Evolutionary conservation across 2,329 filamentous ascomycete species (phyloP).

Genomic region (Nothopassalora personata): DNA sequence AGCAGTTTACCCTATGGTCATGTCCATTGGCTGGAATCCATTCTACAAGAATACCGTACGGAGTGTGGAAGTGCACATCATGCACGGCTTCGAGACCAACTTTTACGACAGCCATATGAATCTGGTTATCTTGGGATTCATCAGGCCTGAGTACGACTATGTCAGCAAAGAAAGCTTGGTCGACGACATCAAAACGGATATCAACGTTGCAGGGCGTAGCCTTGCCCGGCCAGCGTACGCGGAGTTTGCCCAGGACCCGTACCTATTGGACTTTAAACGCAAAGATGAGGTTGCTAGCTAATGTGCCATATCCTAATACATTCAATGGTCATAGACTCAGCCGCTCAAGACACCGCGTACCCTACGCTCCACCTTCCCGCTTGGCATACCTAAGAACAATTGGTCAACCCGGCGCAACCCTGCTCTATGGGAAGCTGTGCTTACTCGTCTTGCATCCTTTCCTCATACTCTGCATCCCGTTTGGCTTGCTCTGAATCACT

Average conservation of each 20-base stretch:
- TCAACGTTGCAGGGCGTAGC: slow-evolving; percentile 71
- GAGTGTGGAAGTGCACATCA: slow-evolving; percentile 61
- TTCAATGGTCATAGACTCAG: not conserved
- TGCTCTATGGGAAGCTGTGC: not conserved
- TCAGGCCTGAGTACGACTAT: slow-evolving; percentile 87
- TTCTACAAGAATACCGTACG: slow-evolving; percentile 90
- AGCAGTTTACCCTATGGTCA: slow-evolving; percentile 73
- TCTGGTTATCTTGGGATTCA: slow-evolving; percentile 76
- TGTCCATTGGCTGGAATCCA: slow-evolving; percentile 94
- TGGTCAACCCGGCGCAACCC: slow-evolving; percentile 7
- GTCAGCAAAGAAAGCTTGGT: slow-evolving; percentile 75
- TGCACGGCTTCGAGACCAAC: slow-evolving; percentile 69
- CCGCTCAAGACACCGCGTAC: not conserved
- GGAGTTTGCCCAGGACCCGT: slow-evolving; percentile 45
- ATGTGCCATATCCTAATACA: not conserved
- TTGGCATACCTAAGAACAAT: slow-evolving; percentile 25
- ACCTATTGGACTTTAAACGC: slow-evolving; percentile 34
- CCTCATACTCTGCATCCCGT: slow-evolving; percentile 25
- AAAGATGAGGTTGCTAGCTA: slow-evolving; percentile 30
- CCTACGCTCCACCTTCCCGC: slow-evolving; percentile 30
- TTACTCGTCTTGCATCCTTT: slow-evolving; percentile 29
- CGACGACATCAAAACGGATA: slow-evolving; percentile 83
- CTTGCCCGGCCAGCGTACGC: slow-evolving; percentile 60
- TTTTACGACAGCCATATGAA: slow-evolving; percentile 83
- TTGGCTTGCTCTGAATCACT: slow-evolving; percentile 22